Evolutionary conservation across 2,329 filamentous ascomycete species (phyloP).

Genomic region (Ophiocordyceps camponoti-saundersi): DNA sequence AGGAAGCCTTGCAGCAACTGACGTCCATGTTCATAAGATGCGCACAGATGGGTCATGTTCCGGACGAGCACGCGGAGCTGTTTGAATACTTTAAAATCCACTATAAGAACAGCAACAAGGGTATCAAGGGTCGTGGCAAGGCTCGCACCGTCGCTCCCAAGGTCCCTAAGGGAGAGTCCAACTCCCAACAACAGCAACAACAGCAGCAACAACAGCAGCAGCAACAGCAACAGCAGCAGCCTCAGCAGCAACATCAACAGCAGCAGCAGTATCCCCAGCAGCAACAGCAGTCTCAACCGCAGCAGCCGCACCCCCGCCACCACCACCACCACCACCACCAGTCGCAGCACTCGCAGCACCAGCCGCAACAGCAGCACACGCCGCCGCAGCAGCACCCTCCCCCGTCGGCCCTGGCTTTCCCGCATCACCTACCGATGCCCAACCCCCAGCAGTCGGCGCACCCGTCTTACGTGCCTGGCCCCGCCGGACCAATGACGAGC

Average conservation of each 20-base stretch:
- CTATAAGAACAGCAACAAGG: conserved; percentile 98
- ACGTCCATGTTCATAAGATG: conserved; percentile 53
- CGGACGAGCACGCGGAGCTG: conserved; percentile 53
- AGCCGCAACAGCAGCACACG: background rate
- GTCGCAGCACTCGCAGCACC: background rate
- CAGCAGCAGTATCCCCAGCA: background rate
- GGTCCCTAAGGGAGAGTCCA: conserved; percentile 8
- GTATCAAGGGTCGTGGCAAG: conserved; percentile 90
- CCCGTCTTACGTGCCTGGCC: conserved; percentile 6
- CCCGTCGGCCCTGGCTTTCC: conserved; percentile 2
- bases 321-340: background rate
- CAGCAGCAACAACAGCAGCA: background rate
- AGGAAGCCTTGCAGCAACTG: conserved; percentile 50
- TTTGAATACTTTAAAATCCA: conserved; percentile 71
- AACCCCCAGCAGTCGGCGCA: conserved; percentile 6
- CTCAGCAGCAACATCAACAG: background rate
- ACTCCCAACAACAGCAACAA: background rate
- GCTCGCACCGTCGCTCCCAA: conserved; percentile 45
- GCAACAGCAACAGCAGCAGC: background rate
- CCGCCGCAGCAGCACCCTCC: background rate
- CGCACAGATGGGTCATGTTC: conserved; percentile 37
- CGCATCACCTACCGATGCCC: conserved; percentile 11
- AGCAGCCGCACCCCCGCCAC: conserved; percentile 3
- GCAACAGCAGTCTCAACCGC: background rate
- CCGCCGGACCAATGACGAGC: conserved; percentile 10